Base-by-base conservation (phyloP, 176 grass and related monocot genomes). In the Saccharum officinarum region DNA sequence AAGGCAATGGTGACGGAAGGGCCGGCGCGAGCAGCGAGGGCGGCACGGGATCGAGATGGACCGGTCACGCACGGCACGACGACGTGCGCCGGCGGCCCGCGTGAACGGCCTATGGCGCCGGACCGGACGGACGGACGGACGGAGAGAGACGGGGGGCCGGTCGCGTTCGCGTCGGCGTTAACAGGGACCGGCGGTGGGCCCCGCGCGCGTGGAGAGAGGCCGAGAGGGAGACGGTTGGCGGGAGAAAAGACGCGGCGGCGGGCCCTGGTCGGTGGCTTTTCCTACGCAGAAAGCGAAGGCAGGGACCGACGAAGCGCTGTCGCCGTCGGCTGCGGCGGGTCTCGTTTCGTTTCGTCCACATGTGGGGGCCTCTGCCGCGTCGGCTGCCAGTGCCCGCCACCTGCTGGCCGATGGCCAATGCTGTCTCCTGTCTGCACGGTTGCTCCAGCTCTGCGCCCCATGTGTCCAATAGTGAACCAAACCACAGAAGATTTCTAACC, bases 211-310 rank as follows among this genome's bases (percentile, higher is more conserved):
- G 83, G 33, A 28, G 52, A 44, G 41, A 44, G 41, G 0, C 10
- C 8, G 6, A 34, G 34, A 34, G 34, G 41, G 41, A 10, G 41
- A 45, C 1, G 42, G 45, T 47, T 47, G 47, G 47, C 57, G 40
- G 10, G 61, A 39, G 57, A 80, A 40, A 73, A 25, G 54, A 65
- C 59, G 0, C 22, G 13, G 14, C 26, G 0, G 9, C 20, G 69
- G 77, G 77, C 10, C 75, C 16, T 85, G 87, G 87, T 89, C 87
- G 87, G 87, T 89, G 82, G 55, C 82, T 57, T 85, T 87, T 89
- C 78, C 69, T 1, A 84, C 69, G 87, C 25, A 33, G 28, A 87
- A 9, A 75, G 84, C 67, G 52, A 57, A 22, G 52, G 52, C 52
- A 5, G 50, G 50, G 50, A 20, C 50, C 18, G 50, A 20, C 15